A percentile compares a stretch with the other conserved stretches of the same genome.
phyloP scores from a whole-genome alignment of 345 rosid genomes.

The Excoecaria agallocha region DNA sequence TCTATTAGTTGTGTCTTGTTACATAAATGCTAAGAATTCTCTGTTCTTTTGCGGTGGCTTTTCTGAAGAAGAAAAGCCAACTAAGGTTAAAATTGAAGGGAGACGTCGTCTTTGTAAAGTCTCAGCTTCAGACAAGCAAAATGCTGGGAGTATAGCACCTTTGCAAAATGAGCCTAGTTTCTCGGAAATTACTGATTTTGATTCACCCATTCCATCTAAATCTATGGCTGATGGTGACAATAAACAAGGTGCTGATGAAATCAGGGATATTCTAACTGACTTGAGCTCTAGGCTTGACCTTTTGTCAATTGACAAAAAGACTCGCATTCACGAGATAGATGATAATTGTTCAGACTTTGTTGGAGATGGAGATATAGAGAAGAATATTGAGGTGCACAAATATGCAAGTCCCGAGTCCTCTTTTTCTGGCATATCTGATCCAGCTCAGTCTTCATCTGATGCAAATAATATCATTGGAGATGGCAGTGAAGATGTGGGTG shows the following conservation, averaged over 20 bases:
- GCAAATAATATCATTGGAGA: conserved; percentile 19
- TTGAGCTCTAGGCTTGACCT: conserved; percentile 73
- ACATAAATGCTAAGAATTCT: not conserved
- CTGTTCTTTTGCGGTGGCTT: not conserved
- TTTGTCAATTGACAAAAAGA: conserved; percentile 65
- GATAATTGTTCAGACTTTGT: conserved; percentile 18
- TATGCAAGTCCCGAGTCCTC: conserved; percentile 49
- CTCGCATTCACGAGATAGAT: conserved; percentile 15
- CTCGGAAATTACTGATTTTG: conserved; percentile 56
- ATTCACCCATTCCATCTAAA: conserved; percentile 52
- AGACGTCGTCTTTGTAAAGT: conserved; percentile 56
- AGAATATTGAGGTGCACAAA: conserved; percentile 28
- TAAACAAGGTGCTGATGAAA: conserved; percentile 40
- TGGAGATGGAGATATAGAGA: conserved; percentile 12
- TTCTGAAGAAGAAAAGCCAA: conserved; percentile 37
- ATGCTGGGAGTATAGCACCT: conserved; percentile 14
- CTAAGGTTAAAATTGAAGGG: conserved; percentile 52
- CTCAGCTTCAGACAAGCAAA: conserved; percentile 38
- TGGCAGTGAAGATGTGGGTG: conserved; percentile 22
- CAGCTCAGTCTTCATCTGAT: conserved; percentile 24
- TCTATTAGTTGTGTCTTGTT: not conserved
- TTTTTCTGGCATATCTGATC: conserved; percentile 36
- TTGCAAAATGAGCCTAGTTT: conserved; percentile 37
- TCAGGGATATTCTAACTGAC: conserved; percentile 73
- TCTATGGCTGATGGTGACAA: conserved; percentile 19